These are phyloP conservation scores for Stereocaulon alpinum DNA, from an alignment of 495 filamentous ascomycete genomes.

Conservation along the genomic window DNA sequence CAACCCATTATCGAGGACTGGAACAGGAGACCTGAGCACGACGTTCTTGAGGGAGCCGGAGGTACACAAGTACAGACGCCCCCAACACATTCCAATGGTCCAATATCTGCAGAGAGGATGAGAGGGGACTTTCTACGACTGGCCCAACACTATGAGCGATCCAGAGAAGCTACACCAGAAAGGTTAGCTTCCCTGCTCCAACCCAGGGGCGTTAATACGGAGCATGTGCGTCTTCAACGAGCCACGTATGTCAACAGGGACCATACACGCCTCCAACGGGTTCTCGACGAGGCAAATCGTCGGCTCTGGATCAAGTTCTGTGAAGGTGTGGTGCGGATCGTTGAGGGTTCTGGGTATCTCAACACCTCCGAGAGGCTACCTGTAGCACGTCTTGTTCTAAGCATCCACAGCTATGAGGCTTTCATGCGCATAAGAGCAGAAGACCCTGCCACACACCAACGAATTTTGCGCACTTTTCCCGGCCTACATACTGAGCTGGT, in stretches of 20 bases:
- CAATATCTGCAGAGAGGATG: too few relatives aligned
- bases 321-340: neutral
- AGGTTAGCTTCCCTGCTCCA: neutral
- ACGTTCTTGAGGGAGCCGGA: neutral
- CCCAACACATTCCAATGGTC: too few relatives aligned
- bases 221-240: neutral
- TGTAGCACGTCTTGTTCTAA: neutral
- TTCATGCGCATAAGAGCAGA: neutral
- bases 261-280: neutral
- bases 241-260: too few relatives aligned
- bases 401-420: neutral
- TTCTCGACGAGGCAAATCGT: neutral
- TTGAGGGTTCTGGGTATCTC: neutral
- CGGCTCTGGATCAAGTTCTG: neutral
- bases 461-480: neutral
- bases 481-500: neutral
- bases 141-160: too few relatives aligned
- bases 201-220: neutral
- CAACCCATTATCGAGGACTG: neutral
- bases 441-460: neutral
- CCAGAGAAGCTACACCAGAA: too few relatives aligned
- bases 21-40: neutral
- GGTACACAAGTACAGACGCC: neutral
- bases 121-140: too few relatives aligned
- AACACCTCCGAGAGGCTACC: neutral